Evolutionary conservation across 2,329 filamentous ascomycete species (phyloP), one percentile per base, ranked within the genome.

Genomic region (Periconia sp.): DNA sequence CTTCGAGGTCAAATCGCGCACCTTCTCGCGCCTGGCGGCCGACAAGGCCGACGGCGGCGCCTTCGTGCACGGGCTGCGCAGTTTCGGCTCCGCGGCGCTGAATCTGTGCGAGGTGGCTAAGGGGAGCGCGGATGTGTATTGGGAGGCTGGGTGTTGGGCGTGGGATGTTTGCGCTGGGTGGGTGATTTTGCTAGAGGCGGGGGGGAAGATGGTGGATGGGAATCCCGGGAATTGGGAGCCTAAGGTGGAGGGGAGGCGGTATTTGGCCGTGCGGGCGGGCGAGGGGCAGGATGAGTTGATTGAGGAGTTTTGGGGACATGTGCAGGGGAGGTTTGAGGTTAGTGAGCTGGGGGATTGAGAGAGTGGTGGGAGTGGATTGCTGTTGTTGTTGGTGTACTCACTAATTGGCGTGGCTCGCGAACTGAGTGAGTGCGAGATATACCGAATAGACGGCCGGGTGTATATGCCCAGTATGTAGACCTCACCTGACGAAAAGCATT

Each of bases 131-230:
- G 90, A 93, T 69, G 64, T 85, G 19, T 93, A 91, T 70, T 93
- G 90, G 90, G 90, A 93, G 75, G 89, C 87, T 37, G 90, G 90
- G 0, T 91, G 88, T 72, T 93, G 89, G 83, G 88, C 89, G 1
- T 93, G 90, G 90, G 90, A 93, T 70, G 90, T 93, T 2, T 90
- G 88, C 67, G 90, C 90, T 6, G 90, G 86, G 0, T 92, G 89
- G 90, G 85, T 87, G 53, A 87, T 93, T 55, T 76, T 93, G 23
- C 76, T 77, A 30, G 90, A 93, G 77, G 88, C 89, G 0, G 90
- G 90, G 0, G 90, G 90, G 0, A 77, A 84, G 48, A 84, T 93
- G 78, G 88, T 82, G 8, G 82, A 87, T 67, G 88, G 85, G 5
- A 92, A 92, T 69, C 85, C 88, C 0, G 89, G 88, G 0, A 82